phyloP scores from a whole-genome alignment of 73 alveolate species.

The Durusdinium trenchii region DNA sequence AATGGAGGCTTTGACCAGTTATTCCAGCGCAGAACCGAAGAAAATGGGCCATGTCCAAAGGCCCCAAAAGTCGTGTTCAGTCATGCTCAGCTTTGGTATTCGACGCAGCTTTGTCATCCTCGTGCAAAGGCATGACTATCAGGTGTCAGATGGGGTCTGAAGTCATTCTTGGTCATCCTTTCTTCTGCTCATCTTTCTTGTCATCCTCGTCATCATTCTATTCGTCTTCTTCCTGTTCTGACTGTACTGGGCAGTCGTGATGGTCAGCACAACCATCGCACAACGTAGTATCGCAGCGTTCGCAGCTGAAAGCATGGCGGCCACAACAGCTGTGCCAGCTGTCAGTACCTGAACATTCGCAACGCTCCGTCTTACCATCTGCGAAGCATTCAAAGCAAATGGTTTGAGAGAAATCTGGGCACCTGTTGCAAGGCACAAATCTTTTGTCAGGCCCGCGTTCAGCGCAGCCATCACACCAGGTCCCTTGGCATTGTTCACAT shows the following conservation, averaged over 20 bases:
- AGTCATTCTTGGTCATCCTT: no score
- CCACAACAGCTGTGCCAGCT: constrained; percentile 34
- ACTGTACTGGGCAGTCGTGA: no score
- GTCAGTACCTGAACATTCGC: constrained; percentile 46
- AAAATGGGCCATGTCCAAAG: no score
- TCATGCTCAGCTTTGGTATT: no score
- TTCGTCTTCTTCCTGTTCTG: background rate
- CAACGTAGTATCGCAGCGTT: background rate
- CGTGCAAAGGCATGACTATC: no score
- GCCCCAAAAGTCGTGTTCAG: no score
- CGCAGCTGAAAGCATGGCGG: constrained; percentile 5
- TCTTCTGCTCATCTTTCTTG: no score
- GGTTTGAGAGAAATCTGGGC: constrained; percentile 29
- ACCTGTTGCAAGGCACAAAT: background rate
- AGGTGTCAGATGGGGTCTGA: no score
- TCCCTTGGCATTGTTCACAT: background rate
- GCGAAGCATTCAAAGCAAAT: constrained; percentile 42
- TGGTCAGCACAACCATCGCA: background rate
- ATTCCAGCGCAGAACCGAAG: no score
- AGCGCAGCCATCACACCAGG: constrained; percentile 2
- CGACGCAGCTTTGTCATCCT: no score
- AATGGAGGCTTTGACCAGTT: no score
- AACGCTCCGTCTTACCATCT: constrained; percentile 18
- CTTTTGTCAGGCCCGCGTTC: background rate
- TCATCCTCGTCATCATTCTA: background rate